Percentiles rank a stretch among this genome's conserved stretches.
These are phyloP conservation scores for Porpolomopsis calyptriformis DNA, from an alignment of 768 basidiomycete genomes.

Conservation along the genomic window DNA sequence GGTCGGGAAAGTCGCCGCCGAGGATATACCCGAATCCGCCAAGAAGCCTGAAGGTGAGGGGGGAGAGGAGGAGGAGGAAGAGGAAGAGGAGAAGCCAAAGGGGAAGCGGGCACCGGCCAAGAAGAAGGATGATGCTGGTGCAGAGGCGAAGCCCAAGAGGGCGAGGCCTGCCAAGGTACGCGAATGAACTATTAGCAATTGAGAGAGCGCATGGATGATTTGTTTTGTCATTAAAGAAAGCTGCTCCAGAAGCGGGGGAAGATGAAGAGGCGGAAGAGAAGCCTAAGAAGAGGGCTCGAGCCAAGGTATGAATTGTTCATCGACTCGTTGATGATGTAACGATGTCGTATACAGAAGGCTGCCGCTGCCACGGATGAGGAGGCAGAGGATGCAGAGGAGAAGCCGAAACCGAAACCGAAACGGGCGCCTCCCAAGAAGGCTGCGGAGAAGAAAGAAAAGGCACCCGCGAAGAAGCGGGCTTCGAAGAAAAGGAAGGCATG, in stretches of 20 bases:
- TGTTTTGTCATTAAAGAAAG: slow-evolving; percentile 8
- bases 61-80: slow-evolving; percentile 30
- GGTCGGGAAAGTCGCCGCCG: slow-evolving; percentile 67
- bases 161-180: slow-evolving; percentile 8
- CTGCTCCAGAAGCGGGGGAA: slow-evolving; percentile 32
- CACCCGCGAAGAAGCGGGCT: slow-evolving; percentile 30
- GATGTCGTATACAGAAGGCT: slow-evolving; percentile 12
- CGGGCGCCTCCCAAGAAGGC: slow-evolving; percentile 23
- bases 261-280: slow-evolving; percentile 47
- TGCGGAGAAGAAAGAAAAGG: slow-evolving; percentile 31
- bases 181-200: slow-evolving; percentile 17
- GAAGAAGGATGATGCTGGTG: slow-evolving; percentile 21
- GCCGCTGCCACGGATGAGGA: slow-evolving; percentile 25
- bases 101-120: slow-evolving; percentile 39
- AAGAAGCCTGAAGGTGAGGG: slow-evolving; percentile 42
- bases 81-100: slow-evolving; percentile 35
- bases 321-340: neutral
- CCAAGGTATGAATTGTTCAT: slow-evolving; percentile 19
- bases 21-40: slow-evolving; percentile 71
- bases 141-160: slow-evolving; percentile 22
- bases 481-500: slow-evolving; percentile 27
- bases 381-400: slow-evolving; percentile 19
- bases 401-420: slow-evolving; percentile 32
- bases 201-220: neutral
- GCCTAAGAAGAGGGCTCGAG: slow-evolving; percentile 26